Base-by-base conservation (phyloP, 306 rosid species). In the Arachis hypogaea region DNA sequence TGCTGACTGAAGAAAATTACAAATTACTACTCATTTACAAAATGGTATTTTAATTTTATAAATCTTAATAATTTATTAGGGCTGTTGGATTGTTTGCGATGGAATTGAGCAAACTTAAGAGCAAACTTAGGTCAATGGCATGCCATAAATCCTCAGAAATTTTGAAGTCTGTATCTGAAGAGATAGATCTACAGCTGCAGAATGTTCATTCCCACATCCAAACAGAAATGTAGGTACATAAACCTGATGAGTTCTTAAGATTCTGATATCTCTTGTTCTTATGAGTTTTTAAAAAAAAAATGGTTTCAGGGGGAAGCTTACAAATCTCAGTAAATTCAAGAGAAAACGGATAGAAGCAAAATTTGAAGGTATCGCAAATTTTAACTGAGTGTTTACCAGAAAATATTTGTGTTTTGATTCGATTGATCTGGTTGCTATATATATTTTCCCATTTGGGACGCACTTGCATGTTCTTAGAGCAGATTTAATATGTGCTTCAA, bases 121-220 rank as follows among this genome's bases (percentile, higher is more conserved):
- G 75, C 85, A 94, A 88, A 88, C 85, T 92, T 67, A 85, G 82
- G 75, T 84, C 81, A 2, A 81, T 75, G 79, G 78, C 93, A 22
- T 80, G 78, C 59, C 82, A 78, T 80, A 92, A 85, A 79, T 85
- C 93, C 65, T 87, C 96, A 7, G 93, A 83, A 87, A 87, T 94
- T 81, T 46, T 94, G 85, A 77, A 63, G 71, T 90, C 95, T 71
- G 90, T 78, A 82, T 86, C 88, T 36, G 87, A 81, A 74, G 91
- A 82, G 68, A 83, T 90, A 75, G 85, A 87, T 58, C 44, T 84
- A 84, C 95, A 84, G 83, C 81, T 90, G 83, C 90, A 94, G 89
- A 83, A 85, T 81, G 96, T 79, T 28, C 90, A 87, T 85, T 85
- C 89, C 65, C 89, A 87, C 84, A 87, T 92, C 72, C 89, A 87